Evolutionary conservation across 441 rosid species (phyloP).

Genomic region (Syzygium syzygioides): DNA sequence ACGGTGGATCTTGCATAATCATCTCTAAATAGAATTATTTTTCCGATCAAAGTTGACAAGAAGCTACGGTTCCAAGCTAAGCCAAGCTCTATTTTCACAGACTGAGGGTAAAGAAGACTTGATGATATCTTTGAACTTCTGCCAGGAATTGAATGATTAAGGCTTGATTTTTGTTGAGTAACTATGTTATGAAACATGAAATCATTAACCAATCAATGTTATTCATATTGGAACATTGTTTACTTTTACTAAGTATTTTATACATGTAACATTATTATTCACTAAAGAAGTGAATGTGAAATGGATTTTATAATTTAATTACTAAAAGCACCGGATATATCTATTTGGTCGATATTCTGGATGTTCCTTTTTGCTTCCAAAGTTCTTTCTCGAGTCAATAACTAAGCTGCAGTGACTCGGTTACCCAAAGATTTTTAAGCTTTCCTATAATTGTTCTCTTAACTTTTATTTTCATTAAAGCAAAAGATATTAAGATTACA

Average conservation of each 20-base stretch:
- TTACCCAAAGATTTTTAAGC: not conserved
- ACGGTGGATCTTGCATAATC: not conserved
- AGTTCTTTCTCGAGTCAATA: not conserved
- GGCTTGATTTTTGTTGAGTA: no score
- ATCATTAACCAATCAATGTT: not conserved
- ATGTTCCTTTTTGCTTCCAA: not conserved
- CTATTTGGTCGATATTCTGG: not conserved
- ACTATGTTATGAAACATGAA: not conserved
- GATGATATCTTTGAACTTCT: no score
- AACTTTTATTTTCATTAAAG: not conserved
- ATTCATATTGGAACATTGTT: not conserved
- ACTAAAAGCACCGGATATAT: not conserved
- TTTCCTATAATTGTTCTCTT: not conserved
- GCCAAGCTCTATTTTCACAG: not conserved
- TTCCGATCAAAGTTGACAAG: not conserved
- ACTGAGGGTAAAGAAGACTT: no score
- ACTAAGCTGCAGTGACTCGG: not conserved
- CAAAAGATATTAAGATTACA: not conserved
- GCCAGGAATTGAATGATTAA: no score
- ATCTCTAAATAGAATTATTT: not conserved
- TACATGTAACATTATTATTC: not conserved
- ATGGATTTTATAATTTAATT: not conserved
- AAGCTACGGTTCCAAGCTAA: not conserved
- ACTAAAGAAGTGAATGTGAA: not conserved
- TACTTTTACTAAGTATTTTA: not conserved